A percentile compares a stretch with the other conserved stretches of the same genome.
Conservation (phyloP, 2,329 filamentous ascomycete species). For the Aspergillus oerlinghausenensis region DNA sequence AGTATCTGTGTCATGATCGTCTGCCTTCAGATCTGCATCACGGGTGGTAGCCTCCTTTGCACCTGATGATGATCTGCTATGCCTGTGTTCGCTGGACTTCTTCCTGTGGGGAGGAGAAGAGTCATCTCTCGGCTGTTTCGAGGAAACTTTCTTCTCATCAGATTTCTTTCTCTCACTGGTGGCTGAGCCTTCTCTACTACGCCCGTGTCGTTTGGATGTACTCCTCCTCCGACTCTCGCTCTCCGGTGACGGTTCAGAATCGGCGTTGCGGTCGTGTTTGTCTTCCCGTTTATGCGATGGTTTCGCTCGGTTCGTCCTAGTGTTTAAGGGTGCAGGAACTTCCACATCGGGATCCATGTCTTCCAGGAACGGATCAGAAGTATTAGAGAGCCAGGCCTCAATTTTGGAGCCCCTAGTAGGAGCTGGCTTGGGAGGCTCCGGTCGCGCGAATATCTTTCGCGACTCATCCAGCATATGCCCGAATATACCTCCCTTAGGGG, state of each 20-base stretch:
- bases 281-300: conserved; percentile 22
- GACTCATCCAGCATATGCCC: conserved; percentile 43
- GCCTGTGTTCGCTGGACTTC: conserved; percentile 9
- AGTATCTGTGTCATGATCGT: conserved; percentile 23
- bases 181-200: conserved; percentile 16
- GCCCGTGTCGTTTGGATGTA: conserved; percentile 17
- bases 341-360: conserved; percentile 30
- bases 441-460: conserved; percentile 42
- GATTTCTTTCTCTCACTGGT: conserved; percentile 12
- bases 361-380: conserved; percentile 53
- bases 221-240: conserved; percentile 23
- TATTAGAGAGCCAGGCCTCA: conserved; percentile 58
- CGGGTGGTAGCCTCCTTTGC: conserved; percentile 5
- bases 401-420: conserved; percentile 49
- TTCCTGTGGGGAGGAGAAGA: conserved; percentile 9
- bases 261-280: conserved; percentile 12
- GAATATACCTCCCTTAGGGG: conserved; percentile 40
- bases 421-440: conserved; percentile 36
- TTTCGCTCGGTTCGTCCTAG: conserved; percentile 35
- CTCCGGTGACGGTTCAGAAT: conserved; percentile 24
- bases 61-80: conserved; percentile 13
- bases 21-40: conserved; percentile 23
- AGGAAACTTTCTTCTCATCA: conserved; percentile 5
- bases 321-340: conserved; percentile 39
- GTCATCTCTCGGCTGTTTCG: conserved; percentile 6